phyloP scores from a whole-genome alignment of 305 asterid genomes.

The Plantago rigida region DNA sequence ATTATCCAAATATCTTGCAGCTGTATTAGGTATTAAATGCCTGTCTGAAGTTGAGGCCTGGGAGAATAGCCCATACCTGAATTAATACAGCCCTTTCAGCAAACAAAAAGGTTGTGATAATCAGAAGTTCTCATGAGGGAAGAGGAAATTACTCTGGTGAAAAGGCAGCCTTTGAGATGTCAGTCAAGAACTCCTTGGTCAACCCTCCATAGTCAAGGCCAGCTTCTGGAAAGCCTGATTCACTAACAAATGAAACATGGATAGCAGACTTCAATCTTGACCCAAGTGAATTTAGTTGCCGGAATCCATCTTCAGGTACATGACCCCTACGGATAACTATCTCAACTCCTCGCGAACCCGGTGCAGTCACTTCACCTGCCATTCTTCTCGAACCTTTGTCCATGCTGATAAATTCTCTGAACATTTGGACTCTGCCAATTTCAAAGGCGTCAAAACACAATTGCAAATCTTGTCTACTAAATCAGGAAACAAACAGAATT shows the following conservation, averaged over 20 bases:
- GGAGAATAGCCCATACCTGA: slow-evolving; percentile 80
- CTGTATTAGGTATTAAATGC: slow-evolving; percentile 65
- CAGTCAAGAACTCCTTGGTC: slow-evolving; percentile 90
- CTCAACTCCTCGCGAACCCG: slow-evolving; percentile 65
- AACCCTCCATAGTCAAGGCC: slow-evolving; percentile 96
- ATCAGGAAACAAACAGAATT: background rate
- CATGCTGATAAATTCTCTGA: slow-evolving; percentile 83
- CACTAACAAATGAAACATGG: slow-evolving; percentile 82
- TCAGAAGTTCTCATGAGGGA: slow-evolving; percentile 16
- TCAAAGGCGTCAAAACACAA: slow-evolving; percentile 16
- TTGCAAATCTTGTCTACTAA: background rate
- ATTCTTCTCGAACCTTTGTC: slow-evolving; percentile 75
- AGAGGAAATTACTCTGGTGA: slow-evolving; percentile 62
- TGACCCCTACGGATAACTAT: slow-evolving; percentile 74
- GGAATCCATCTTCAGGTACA: slow-evolving; percentile 87
- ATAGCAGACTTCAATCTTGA: slow-evolving; percentile 70
- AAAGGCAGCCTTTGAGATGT: slow-evolving; percentile 71
- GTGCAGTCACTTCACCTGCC: slow-evolving; percentile 68
- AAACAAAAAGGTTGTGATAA: slow-evolving; percentile 14
- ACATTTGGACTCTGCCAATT: slow-evolving; percentile 71
- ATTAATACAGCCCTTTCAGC: slow-evolving; percentile 20
- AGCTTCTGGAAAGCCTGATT: slow-evolving; percentile 91
- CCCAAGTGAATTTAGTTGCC: slow-evolving; percentile 71
- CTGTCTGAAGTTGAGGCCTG: slow-evolving; percentile 82
- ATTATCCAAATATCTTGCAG: slow-evolving; percentile 78